phyloP scores from a whole-genome alignment of 306 rosid genomes.

The Lablab purpureus region DNA sequence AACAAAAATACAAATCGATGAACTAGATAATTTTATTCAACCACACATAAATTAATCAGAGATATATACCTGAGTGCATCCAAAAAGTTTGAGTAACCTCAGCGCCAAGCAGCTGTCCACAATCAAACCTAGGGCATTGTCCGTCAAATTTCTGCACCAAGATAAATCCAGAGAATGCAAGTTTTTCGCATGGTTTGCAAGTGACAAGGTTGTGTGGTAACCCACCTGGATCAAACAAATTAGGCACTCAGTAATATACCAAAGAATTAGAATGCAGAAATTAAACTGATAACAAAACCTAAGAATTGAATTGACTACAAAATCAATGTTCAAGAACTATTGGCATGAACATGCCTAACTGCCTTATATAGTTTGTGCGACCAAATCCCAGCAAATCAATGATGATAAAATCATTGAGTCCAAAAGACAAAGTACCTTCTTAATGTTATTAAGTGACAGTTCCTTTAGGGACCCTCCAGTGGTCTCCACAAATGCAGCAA shows the following conservation, averaged over 20 bases:
- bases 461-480: constrained; percentile 67
- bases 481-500: constrained; percentile 87
- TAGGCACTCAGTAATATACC: constrained; percentile 38
- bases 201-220: constrained; percentile 70
- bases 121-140: constrained; percentile 78
- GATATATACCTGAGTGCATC: constrained; percentile 85
- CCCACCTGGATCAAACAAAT: constrained; percentile 71
- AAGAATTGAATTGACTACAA: no score
- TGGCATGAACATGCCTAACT: neutral
- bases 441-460: constrained; percentile 75
- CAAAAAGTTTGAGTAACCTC: constrained; percentile 73
- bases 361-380: neutral
- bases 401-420: constrained; percentile 11
- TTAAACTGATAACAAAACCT: constrained; percentile 11
- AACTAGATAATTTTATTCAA: neutral
- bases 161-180: constrained; percentile 82
- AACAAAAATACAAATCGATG: constrained; percentile 2
- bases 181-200: constrained; percentile 62
- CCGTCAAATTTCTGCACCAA: constrained; percentile 85
- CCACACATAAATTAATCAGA: neutral
- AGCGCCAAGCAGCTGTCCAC: constrained; percentile 82
- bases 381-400: constrained; percentile 15
- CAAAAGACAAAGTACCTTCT: constrained; percentile 58
- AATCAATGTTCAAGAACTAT: constrained; percentile 27
- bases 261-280: constrained; percentile 5